These are phyloP conservation scores for Zygotorulaspora danielsina DNA, from an alignment of 805 yeast genomes.

Conservation along the genomic window DNA sequence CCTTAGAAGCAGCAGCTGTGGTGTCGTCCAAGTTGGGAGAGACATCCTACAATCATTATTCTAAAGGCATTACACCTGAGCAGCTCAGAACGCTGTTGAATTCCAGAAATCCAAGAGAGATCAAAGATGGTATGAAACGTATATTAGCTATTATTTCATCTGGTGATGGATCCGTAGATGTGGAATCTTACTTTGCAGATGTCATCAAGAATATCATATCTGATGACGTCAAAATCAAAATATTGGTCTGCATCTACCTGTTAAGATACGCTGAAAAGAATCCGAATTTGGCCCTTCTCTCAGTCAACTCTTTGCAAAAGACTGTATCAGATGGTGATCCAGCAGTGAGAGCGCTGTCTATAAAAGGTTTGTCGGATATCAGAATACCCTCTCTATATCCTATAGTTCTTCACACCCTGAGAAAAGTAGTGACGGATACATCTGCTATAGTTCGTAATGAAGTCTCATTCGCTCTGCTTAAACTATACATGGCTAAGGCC, in stretches of 20 bases:
- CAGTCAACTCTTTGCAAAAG: constrained; percentile 90
- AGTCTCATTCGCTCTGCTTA: constrained; percentile 70
- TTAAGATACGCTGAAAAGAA: constrained; percentile 73
- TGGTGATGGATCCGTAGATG: constrained; percentile 37
- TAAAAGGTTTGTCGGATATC: constrained; percentile 79
- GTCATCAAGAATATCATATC: constrained; percentile 85
- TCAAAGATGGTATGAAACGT: constrained; percentile 55
- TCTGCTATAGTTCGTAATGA: constrained; percentile 77
- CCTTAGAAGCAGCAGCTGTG: constrained; percentile 78
- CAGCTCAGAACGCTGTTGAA: constrained; percentile 64
- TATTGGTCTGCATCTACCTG: constrained; percentile 72
- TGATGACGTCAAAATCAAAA: constrained; percentile 55
- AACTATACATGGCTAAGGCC: constrained; percentile 42
- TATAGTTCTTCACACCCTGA: constrained; percentile 67
- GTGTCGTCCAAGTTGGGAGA: constrained; percentile 66
- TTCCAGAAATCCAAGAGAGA: constrained; percentile 64
- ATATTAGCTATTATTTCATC: constrained; percentile 45
- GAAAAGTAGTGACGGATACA: constrained; percentile 62
- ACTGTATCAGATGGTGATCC: constrained; percentile 68
- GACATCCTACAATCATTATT: constrained; percentile 45
- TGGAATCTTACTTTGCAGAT: constrained; percentile 64
- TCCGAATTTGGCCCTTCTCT: constrained; percentile 83
- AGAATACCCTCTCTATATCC: constrained; percentile 77
- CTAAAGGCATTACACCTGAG: constrained; percentile 48
- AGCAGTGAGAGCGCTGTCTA: constrained; percentile 62